These are phyloP conservation scores for Candolleomyces efflorescens DNA, from an alignment of 768 basidiomycete genomes.

Conservation along the genomic window DNA sequence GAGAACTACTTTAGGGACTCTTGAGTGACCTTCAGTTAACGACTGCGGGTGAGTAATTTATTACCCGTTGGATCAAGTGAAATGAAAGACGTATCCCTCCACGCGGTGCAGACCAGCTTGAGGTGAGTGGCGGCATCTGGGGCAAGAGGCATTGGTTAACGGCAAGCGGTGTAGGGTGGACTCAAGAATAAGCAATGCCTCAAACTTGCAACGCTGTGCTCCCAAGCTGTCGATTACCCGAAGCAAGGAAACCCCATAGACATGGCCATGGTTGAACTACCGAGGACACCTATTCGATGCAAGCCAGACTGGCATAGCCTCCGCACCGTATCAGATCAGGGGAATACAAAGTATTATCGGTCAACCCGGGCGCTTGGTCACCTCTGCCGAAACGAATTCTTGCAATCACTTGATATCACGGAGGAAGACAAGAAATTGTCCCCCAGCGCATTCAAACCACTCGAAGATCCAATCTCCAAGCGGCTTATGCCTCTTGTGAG, in stretches of 20 bases:
- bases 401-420: conserved; percentile 36
- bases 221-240: conserved; percentile 74
- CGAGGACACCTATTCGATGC: conserved; percentile 52
- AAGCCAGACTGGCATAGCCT: conserved; percentile 80
- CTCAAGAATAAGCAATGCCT: conserved; percentile 55
- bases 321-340: conserved; percentile 48
- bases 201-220: conserved; percentile 57
- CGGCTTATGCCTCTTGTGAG: conserved; percentile 28
- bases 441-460: conserved; percentile 12
- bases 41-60: background rate
- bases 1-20: conserved; percentile 46
- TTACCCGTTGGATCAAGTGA: too few species aligned
- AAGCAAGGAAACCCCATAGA: conserved; percentile 71
- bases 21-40: conserved; percentile 63
- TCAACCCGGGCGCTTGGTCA: conserved; percentile 69
- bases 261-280: conserved; percentile 40
- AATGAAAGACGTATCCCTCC: too few species aligned
- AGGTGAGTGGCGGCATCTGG: background rate
- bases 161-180: conserved; percentile 43
- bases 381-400: conserved; percentile 52
- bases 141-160: background rate
- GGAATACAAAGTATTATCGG: conserved; percentile 60
- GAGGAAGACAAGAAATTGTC: conserved; percentile 22
- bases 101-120: too few species aligned
- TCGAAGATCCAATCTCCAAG: conserved; percentile 36